Base-by-base conservation (phyloP, 768 basidiomycete species). In the Imleria badia region DNA sequence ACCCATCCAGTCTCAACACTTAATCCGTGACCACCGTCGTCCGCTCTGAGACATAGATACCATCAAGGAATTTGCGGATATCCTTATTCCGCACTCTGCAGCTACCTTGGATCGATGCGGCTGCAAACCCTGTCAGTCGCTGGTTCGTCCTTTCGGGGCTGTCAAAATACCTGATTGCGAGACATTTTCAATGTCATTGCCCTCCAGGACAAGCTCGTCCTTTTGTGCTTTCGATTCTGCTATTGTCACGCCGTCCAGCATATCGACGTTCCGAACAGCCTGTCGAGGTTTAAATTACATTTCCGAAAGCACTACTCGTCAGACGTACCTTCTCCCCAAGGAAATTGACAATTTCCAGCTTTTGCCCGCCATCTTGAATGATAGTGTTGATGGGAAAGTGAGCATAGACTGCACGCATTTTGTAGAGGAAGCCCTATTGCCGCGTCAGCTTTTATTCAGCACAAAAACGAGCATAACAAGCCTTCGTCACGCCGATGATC, bases 321-420 rank as follows among this genome's bases (percentile, higher is more conserved):
- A 42, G 34, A 66, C 76, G 6, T 52, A 91, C 92, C 83, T 94
- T 94, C 78, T 94, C 92, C 59, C 94, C 93, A 70, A 95, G 78
- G 78, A 96, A 95, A 76, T 95, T 96, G 60, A 94, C 89, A 73
- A 97, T 96, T 73, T 96, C 94, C 44, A 95, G 74, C 45, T 83
- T 73, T 36, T 67, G 72, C 49, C 90, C 92, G 55, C 73, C 72
- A 9, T 90, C 84, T 72, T 90, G 86, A 66, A 96, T 91, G 72
- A 97, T 96, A 72, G 89, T 88, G 81, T 99, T 99, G 82, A 99
- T 97, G 57, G 97, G 97, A 81, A 99, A 99, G 81, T 99, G 97
- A 65, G 97, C 97, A 70, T 98, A 99, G 48, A 99, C 97, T 26
- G 94, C 83, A 65, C 95, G 92, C 96, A 99, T 98, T 88, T 98